Evolutionary conservation across 2,329 filamentous ascomycete species (phyloP).

Genomic region (Fusarium sp.): DNA sequence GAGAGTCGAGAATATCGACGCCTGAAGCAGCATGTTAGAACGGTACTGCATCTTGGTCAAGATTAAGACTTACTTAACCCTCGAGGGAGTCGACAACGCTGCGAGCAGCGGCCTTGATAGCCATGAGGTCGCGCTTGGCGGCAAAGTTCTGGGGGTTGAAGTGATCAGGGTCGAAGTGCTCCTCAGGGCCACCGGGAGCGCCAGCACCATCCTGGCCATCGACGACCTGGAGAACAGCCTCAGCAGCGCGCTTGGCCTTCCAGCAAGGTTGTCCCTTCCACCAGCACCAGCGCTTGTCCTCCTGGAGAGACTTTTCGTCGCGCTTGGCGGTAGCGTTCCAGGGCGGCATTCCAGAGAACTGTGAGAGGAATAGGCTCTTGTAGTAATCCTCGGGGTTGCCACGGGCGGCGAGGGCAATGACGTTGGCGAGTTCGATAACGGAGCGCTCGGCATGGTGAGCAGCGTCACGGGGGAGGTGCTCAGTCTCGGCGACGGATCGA

Average conservation of each 20-base stretch:
- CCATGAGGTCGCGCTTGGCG: conserved; percentile 47
- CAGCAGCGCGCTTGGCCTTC: conserved; percentile 52
- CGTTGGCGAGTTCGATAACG: conserved; percentile 55
- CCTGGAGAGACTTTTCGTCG: conserved; percentile 45
- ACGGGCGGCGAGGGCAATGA: conserved; percentile 51
- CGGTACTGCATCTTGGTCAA: not conserved
- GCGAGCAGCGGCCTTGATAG: conserved; percentile 47
- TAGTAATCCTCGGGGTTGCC: conserved; percentile 51
- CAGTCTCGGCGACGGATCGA: conserved; percentile 45
- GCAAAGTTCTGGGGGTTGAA: conserved; percentile 51
- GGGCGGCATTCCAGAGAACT: conserved; percentile 45
- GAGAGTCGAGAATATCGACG: conserved; percentile 9
- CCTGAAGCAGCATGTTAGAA: conserved; percentile 21
- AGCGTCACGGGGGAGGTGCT: conserved; percentile 48
- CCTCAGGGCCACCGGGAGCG: conserved; percentile 42
- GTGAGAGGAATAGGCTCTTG: conserved; percentile 48
- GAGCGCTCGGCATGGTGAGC: conserved; percentile 56
- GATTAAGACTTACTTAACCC: conserved; percentile 37
- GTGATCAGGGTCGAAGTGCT: conserved; percentile 37
- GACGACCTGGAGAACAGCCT: conserved; percentile 48
- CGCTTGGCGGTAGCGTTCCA: conserved; percentile 38
- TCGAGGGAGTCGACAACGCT: conserved; percentile 43
- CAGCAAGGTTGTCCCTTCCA: conserved; percentile 47
- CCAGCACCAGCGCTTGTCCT: conserved; percentile 32
- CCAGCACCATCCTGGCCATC: conserved; percentile 45